Conservation (phyloP, 2,329 filamentous ascomycete genomes). For the Cephalotrichum gorgonifer region DNA sequence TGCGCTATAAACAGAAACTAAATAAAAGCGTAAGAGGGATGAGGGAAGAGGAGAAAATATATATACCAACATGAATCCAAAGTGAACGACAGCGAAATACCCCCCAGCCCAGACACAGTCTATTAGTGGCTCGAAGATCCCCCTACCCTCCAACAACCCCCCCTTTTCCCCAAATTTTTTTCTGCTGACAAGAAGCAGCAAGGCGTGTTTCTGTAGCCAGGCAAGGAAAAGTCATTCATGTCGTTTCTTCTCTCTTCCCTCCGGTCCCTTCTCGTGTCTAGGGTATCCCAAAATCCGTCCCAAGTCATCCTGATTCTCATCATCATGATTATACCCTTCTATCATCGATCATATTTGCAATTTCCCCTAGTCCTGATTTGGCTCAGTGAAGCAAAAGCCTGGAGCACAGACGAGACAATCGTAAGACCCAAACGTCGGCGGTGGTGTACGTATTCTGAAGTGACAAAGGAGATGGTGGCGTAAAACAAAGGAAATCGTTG, state of each 20-base stretch:
- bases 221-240: background rate
- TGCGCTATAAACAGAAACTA: background rate
- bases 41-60: background rate
- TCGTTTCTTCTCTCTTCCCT: background rate
- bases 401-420: too few species aligned
- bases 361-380: too few species aligned
- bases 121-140: background rate
- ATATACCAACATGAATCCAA: constrained; percentile 6
- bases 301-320: background rate
- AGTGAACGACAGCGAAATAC: constrained; percentile 3
- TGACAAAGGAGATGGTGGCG: constrained; percentile 7
- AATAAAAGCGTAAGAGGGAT: background rate
- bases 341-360: background rate
- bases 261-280: background rate
- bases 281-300: background rate
- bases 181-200: background rate
- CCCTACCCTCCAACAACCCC: background rate
- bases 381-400: too few species aligned
- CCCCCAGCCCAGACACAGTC: too few species aligned
- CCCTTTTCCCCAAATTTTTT: background rate
- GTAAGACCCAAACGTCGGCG: too few species aligned
- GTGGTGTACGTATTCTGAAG: too few species aligned
- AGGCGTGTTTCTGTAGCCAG: background rate
- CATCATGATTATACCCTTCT: background rate
- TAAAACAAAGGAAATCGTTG: background rate